These are phyloP conservation scores for Massariosphaeria phaeospora DNA, from an alignment of 495 filamentous ascomycete genomes.

Conservation along the genomic window DNA sequence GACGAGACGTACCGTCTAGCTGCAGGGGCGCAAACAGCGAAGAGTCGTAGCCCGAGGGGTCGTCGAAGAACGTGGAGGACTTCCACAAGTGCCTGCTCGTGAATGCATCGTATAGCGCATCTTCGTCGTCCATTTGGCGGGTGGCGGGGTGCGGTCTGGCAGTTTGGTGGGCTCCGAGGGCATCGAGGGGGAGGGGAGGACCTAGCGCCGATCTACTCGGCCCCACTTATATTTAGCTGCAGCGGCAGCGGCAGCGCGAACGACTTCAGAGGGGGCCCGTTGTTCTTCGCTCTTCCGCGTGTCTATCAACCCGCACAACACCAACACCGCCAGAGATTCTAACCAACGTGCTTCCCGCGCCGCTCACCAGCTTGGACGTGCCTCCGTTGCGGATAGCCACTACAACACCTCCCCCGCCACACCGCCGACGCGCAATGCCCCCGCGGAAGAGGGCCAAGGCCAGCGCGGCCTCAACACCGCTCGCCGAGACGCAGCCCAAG, in stretches of 20 bases:
- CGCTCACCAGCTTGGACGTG: slow-evolving; percentile 2
- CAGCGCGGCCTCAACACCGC: slow-evolving; percentile 34
- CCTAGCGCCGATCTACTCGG: too few relatives aligned
- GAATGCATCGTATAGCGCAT: slow-evolving; percentile 15
- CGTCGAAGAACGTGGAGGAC: slow-evolving; percentile 20
- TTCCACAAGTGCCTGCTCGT: slow-evolving; percentile 22
- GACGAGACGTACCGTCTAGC: slow-evolving; percentile 32
- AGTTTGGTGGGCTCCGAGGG: too few relatives aligned
- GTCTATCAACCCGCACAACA: too few relatives aligned
- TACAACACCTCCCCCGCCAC: background rate
- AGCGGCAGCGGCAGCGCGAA: too few relatives aligned
- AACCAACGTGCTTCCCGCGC: too few relatives aligned
- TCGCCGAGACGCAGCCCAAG: slow-evolving; percentile 31
- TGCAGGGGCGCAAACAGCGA: slow-evolving; percentile 29
- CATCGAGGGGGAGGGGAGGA: background rate
- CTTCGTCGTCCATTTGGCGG: slow-evolving; percentile 26
- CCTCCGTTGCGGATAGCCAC: background rate
- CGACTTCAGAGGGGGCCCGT: too few relatives aligned
- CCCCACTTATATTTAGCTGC: too few relatives aligned
- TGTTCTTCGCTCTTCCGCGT: too few relatives aligned
- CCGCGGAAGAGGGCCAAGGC: slow-evolving; percentile 32
- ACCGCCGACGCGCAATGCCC: slow-evolving; percentile 23
- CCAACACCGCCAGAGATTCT: too few relatives aligned
- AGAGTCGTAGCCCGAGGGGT: slow-evolving; percentile 15
- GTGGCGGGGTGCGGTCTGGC: too few relatives aligned